Base-by-base conservation (phyloP, 1,284 basidiomycete genomes). In the Clitocybe nebularis region DNA sequence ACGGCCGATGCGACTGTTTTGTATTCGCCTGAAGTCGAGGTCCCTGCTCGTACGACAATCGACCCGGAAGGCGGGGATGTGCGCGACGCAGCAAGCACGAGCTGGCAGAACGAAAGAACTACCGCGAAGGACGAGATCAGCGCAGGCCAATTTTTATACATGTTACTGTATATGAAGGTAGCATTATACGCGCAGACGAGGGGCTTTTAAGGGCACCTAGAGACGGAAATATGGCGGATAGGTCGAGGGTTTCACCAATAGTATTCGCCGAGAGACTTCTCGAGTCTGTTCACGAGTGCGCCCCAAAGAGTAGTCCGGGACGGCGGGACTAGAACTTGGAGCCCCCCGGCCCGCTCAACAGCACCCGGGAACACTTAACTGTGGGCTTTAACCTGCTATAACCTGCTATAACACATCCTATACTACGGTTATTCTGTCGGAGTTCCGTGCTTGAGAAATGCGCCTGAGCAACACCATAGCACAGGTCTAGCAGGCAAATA, bases 61-160 rank as follows among this genome's bases (percentile, higher is more conserved):
- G 73, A 64, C 10, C 72, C 73, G 23, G 64, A 47, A 0, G 74
- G 74, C 1, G 73, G 72, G 0, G 63, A 59, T 1, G 70, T 74
- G 11, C 72, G 65, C 4, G 64, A 61, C 3, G 62, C 61, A 14
- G 61, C 67, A 22, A 60, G 43, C 1, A 49, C 60, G 6, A 47
- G 29, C 8, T 55, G 48, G 39, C 41, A 56, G 13, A 45, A 45
- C 9, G 51, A 42, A 35, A 57, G 45, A 42, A 23, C 39, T 23
- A 48, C 6, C 38, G 19, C 26, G 35, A 47, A 17, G 41, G 29
- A 35, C 14, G 41, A 24, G 23, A 43, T 3, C 26, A 41, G 19
- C 26, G 39, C n/a, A 28, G 34, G 33, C 11, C 6, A 36, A 46
- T 48, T 34, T 22, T 34, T 6, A 26, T 36, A 42, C 40, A 42